A percentile compares a stretch with the other conserved stretches of the same genome.
phyloP scores from a whole-genome alignment of 1,284 basidiomycete species.

The Pterula multifida region DNA sequence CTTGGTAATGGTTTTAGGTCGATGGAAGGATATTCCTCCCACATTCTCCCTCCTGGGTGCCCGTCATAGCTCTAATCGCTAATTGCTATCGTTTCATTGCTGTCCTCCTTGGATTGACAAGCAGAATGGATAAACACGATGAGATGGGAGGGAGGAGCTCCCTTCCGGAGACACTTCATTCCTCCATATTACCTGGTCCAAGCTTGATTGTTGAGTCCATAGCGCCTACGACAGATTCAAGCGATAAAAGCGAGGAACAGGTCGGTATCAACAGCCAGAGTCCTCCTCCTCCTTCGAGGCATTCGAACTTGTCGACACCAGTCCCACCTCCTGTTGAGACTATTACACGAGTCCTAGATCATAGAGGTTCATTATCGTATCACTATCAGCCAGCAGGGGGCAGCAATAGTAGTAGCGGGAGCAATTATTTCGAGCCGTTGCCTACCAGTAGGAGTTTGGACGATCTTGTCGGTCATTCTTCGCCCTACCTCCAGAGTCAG shows the following conservation, averaged over 20 bases:
- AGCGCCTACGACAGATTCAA: too few species aligned
- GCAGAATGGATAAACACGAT: conserved; percentile 25
- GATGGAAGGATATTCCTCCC: too few species aligned
- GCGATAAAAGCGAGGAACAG: too few species aligned
- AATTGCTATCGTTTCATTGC: too few species aligned
- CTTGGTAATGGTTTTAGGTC: background rate
- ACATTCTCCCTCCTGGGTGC: background rate
- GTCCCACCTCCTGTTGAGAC: background rate
- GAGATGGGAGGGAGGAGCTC: conserved; percentile 26
- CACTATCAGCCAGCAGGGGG: background rate
- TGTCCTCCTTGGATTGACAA: too few species aligned
- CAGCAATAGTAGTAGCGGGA: background rate
- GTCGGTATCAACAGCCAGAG: conserved; percentile 5
- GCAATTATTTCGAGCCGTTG: background rate
- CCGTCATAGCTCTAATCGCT: background rate
- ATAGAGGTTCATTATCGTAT: background rate
- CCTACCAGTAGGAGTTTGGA: background rate
- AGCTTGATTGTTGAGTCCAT: conserved; percentile 17
- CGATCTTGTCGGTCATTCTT: background rate
- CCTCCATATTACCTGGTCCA: conserved; percentile 27
- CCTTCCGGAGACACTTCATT: conserved; percentile 34
- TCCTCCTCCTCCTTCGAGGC: background rate
- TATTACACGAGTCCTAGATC: background rate
- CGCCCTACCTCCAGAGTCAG: background rate
- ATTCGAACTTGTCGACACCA: background rate